These are phyloP conservation scores for Blastobotrys attinorum DNA, from an alignment of 805 yeast genomes.

Conservation along the genomic window DNA sequence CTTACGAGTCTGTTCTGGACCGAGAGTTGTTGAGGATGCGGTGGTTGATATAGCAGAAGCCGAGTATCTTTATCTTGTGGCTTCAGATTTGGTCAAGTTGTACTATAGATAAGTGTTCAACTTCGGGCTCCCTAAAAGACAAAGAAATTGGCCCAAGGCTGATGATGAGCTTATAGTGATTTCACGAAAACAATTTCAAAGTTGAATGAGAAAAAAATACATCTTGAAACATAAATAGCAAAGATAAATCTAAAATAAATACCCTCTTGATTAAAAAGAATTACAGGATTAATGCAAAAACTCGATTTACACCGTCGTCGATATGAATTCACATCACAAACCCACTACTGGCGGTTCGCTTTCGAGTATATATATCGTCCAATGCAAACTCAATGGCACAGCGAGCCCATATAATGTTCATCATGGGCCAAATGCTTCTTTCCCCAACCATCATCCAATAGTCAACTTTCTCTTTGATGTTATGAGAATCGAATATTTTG, in stretches of 20 bases:
- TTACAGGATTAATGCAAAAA: no score
- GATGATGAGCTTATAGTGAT: no score
- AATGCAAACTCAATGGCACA: conserved; percentile 85
- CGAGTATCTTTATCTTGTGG: conserved; percentile 53
- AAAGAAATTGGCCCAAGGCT: no score
- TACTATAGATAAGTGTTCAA: conserved; percentile 30
- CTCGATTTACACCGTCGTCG: no score
- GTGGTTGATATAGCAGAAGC: conserved; percentile 39
- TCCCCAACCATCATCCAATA: conserved; percentile 92
- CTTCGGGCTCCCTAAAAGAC: no score
- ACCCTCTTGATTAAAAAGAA: no score
- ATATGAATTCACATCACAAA: neutral
- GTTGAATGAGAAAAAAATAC: no score
- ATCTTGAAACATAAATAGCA: no score
- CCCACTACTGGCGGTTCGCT: conserved; percentile 4
- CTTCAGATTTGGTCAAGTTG: conserved; percentile 44
- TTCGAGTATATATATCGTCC: conserved; percentile 55
- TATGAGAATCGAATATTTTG: conserved; percentile 68
- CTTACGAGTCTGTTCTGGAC: conserved; percentile 52
- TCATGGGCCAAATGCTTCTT: conserved; percentile 84
- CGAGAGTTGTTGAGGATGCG: conserved; percentile 28
- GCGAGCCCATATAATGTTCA: conserved; percentile 77
- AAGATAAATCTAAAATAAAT: no score
- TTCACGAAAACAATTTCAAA: no score
- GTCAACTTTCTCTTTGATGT: conserved; percentile 62